Base-by-base conservation (phyloP, 2,329 filamentous ascomycete genomes). In the Aspergillus sojae region DNA sequence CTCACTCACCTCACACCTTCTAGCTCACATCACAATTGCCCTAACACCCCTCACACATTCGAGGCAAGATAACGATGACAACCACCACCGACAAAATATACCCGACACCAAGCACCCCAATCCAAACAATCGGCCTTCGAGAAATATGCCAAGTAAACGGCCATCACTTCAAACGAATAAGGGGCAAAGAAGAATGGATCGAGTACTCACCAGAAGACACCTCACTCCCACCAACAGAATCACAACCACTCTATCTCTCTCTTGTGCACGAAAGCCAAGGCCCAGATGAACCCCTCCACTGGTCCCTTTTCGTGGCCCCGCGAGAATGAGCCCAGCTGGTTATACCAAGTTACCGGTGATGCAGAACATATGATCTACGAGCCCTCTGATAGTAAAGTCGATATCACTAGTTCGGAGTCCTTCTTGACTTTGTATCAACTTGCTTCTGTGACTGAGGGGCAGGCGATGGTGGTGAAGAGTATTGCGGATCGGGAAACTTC, bases 261-360 rank as follows among this genome's bases (percentile, higher is more conserved):
- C 69, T 74, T n/a, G 50, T 72, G 14, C 65, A 63, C 6, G 30
- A 71, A n/a, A 43, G 43, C 11, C 70, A 72, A 61, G 63, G 55
- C 4, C 57, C 58, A 26, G 65, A 64, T 9, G 70, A 72, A 55
- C 71, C 66, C 5, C 34, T 56, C 1, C 70, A 74, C 26, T 75
- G 68, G 69, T 68, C 66, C 5, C 65, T 73, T 0, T 69, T 68
- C 28, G 66, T 75, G 19, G 66, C 65, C 65, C n/a, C 63, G 61
- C 6, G 72, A 73, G 52, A 72, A 71, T 28, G 41, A 71, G 19
- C 65, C 65, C 0, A 71, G 69, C 7, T 57, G 58, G 56, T 58
- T 70, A 14, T 73, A 72, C 36, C 70, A 74, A 52, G 71, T 73
- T n/a, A 72, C 36, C 1, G 70, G 70, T 4, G 70, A 73, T 57